Evolutionary conservation across 169 alveolate species (phyloP).

Genomic region (Eimeria tenella): DNA sequence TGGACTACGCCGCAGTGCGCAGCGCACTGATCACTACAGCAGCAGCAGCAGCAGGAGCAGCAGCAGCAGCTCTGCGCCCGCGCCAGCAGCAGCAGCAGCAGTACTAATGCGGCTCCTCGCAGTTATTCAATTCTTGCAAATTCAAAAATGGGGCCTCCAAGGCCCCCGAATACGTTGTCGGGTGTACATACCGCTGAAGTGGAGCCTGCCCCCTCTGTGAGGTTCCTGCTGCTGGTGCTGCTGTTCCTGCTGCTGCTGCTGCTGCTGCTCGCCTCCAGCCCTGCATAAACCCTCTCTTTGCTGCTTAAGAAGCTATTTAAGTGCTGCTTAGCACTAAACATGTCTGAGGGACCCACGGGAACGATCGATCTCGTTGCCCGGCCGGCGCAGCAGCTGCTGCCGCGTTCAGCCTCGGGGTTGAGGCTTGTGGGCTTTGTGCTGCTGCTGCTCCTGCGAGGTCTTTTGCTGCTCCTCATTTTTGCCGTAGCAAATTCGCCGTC

Average conservation of each 20-base stretch:
- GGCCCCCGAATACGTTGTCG: constrained; percentile 3
- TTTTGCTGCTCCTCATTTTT: not conserved
- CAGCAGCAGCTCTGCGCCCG: not conserved
- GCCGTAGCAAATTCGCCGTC: no score
- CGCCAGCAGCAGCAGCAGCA: constrained; percentile 26
- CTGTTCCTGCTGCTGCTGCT: constrained; percentile 10
- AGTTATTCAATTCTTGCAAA: not conserved
- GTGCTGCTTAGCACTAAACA: no score
- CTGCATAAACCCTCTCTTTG: no score
- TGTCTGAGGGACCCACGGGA: no score
- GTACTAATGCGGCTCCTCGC: not conserved
- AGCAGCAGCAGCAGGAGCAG: constrained; percentile 15
- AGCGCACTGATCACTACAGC: not conserved
- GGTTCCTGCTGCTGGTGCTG: not conserved
- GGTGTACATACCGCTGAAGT: constrained; percentile 40
- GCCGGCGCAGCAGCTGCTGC: no score
- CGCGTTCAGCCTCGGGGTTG: not conserved
- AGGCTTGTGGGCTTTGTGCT: not conserved
- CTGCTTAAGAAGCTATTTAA: no score
- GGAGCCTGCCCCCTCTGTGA: constrained; percentile 29
- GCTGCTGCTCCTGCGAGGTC: not conserved
- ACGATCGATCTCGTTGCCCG: no score
- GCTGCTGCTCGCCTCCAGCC: constrained; percentile 5
- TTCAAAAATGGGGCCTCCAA: constrained; percentile 36
- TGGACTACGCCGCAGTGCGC: no score